A percentile compares a stretch with the other conserved stretches of the same genome.
Conservation (phyloP, 495 filamentous ascomycete genomes). For the Symbiotaphrina buchneri region DNA sequence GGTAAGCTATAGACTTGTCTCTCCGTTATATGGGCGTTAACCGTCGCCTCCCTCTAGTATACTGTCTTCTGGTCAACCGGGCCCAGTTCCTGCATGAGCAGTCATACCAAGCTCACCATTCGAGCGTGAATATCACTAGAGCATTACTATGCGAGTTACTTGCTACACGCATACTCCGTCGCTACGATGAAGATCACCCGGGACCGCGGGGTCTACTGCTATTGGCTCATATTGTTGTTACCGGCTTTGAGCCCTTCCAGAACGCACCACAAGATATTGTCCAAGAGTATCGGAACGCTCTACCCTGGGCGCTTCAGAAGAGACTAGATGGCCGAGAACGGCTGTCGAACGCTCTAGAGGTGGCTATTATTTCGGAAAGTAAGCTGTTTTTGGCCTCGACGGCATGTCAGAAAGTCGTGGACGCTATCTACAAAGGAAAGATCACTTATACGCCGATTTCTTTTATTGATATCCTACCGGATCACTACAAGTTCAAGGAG, state of each 20-base stretch:
- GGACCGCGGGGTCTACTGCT: constrained; percentile 37
- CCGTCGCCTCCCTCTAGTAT: constrained; percentile 18
- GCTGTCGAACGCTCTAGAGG: constrained; percentile 34
- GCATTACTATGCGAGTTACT: constrained; percentile 47
- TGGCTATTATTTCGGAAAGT: constrained; percentile 47
- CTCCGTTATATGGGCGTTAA: constrained; percentile 17
- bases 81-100: constrained; percentile 47
- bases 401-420: too few species aligned
- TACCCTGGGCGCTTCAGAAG: too few species aligned
- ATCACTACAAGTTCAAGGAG: constrained; percentile 48
- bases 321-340: too few species aligned
- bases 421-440: too few species aligned
- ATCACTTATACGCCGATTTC: too few species aligned
- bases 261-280: constrained; percentile 35
- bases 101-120: constrained; percentile 36
- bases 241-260: constrained; percentile 52
- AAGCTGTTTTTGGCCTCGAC: too few species aligned
- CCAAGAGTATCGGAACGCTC: too few species aligned
- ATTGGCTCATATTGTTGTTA: constrained; percentile 45
- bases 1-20: too few species aligned
- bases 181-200: constrained; percentile 42
- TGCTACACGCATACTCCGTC: constrained; percentile 38
- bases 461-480: too few species aligned
- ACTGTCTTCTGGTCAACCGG: constrained; percentile 51
- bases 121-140: constrained; percentile 43